Evolutionary conservation across 345 rosid species (phyloP).

Genomic region (Cardamine resedifolia): DNA sequence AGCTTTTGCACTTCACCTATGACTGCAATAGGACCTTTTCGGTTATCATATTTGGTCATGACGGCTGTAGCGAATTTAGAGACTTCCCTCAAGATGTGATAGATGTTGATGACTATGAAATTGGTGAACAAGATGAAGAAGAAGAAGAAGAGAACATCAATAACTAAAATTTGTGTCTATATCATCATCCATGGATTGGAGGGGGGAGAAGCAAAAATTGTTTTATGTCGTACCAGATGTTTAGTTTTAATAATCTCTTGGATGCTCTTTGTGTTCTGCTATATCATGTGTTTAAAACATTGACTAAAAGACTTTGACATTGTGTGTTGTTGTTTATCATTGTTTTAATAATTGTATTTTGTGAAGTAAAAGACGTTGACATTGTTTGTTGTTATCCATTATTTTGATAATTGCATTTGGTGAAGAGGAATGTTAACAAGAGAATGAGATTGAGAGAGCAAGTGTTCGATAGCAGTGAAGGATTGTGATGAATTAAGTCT

Average conservation of each 20-base stretch:
- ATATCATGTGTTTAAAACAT: background rate
- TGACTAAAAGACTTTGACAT: background rate
- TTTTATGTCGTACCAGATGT: background rate
- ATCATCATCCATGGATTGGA: background rate
- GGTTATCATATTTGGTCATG: slow-evolving; percentile 17
- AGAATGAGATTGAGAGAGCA: background rate
- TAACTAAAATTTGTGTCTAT: background rate
- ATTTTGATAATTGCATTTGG: background rate
- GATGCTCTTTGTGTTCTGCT: background rate
- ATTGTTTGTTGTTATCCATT: background rate
- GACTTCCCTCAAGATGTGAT: slow-evolving; percentile 11
- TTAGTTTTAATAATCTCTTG: background rate
- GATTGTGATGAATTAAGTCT: background rate
- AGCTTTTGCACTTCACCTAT: slow-evolving; percentile 27
- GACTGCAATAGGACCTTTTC: slow-evolving; percentile 5
- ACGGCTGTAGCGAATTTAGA: background rate
- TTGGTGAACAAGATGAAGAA: slow-evolving; percentile 11
- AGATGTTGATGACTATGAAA: slow-evolving; percentile 22
- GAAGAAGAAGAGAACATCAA: background rate
- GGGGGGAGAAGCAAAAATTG: background rate
- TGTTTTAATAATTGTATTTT: background rate
- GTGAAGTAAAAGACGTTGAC: background rate
- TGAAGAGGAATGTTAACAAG: background rate
- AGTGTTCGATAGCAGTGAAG: background rate
- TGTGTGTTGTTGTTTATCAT: background rate